A percentile compares a stretch with the other conserved stretches of the same genome.
phyloP scores from a whole-genome alignment of 2,329 filamentous ascomycete genomes.

The Penicillium sp. region DNA sequence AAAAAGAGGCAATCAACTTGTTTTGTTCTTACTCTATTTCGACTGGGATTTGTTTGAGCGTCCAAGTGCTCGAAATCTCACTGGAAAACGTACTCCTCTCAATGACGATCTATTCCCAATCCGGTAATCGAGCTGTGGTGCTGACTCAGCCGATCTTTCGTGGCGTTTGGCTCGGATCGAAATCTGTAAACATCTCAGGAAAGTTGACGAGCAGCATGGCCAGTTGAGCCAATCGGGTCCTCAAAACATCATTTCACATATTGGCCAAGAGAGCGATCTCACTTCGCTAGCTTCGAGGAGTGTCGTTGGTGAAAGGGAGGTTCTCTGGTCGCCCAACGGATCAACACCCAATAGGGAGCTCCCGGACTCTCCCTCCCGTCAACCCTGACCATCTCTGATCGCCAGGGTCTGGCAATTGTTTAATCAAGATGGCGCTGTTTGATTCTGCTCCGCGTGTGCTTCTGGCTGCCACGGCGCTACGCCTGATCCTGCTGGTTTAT shows the following conservation, averaged over 20 bases:
- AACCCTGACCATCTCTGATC: background rate
- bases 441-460: slow-evolving; percentile 44
- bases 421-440: slow-evolving; percentile 36
- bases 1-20: no score
- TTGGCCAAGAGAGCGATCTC: background rate
- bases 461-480: slow-evolving; percentile 62
- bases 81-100: background rate
- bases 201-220: background rate
- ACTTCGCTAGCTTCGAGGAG: background rate
- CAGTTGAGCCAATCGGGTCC: background rate
- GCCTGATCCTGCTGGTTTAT: slow-evolving; percentile 78
- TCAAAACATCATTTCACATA: background rate
- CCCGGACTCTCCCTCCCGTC: background rate
- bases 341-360: slow-evolving; percentile 11
- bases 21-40: no score
- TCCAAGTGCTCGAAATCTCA: background rate
- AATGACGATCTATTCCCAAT: background rate
- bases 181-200: slow-evolving; percentile 16
- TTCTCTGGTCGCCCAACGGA: background rate
- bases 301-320: background rate
- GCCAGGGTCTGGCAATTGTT: background rate
- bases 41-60: background rate
- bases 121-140: background rate
- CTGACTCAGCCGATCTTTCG: slow-evolving; percentile 11
- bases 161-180: slow-evolving; percentile 7